phyloP scores from a whole-genome alignment of 2,329 filamentous ascomycete genomes.

The Rosellinia necatrix region DNA sequence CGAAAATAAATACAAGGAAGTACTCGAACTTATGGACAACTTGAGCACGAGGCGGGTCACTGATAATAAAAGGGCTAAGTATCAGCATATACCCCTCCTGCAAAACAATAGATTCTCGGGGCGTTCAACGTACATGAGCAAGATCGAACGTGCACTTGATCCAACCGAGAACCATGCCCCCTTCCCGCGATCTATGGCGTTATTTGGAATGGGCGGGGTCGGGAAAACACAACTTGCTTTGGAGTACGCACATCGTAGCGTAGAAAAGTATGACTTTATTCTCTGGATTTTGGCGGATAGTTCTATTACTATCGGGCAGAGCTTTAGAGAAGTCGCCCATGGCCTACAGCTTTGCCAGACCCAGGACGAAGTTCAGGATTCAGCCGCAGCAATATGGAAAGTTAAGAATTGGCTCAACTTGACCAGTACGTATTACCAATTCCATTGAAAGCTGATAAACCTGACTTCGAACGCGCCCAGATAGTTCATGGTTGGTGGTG shows the following conservation, averaged over 20 bases:
- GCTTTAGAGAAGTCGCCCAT: constrained; percentile 26
- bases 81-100: constrained; percentile 14
- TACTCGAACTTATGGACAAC: constrained; percentile 15
- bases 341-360: constrained; percentile 30
- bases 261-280: constrained; percentile 20
- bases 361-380: constrained; percentile 27
- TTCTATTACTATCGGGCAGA: constrained; percentile 14
- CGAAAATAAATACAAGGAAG: constrained; percentile 28
- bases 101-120: constrained; percentile 15
- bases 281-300: constrained; percentile 35
- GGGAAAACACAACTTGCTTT: constrained; percentile 41
- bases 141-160: constrained; percentile 6
- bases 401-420: constrained; percentile 36
- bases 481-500: constrained; percentile 35
- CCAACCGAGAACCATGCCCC: not conserved
- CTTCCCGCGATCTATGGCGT: constrained; percentile 32
- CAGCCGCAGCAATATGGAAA: constrained; percentile 30
- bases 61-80: constrained; percentile 9
- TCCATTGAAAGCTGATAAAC: not conserved
- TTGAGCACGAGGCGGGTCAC: constrained; percentile 14
- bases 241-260: constrained; percentile 34
- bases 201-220: constrained; percentile 40
- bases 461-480: too few species aligned
- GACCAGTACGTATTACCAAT: constrained; percentile 27
- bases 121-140: not conserved